phyloP scores from a whole-genome alignment of 805 yeast species.

The Kodamaea fukazawae region DNA sequence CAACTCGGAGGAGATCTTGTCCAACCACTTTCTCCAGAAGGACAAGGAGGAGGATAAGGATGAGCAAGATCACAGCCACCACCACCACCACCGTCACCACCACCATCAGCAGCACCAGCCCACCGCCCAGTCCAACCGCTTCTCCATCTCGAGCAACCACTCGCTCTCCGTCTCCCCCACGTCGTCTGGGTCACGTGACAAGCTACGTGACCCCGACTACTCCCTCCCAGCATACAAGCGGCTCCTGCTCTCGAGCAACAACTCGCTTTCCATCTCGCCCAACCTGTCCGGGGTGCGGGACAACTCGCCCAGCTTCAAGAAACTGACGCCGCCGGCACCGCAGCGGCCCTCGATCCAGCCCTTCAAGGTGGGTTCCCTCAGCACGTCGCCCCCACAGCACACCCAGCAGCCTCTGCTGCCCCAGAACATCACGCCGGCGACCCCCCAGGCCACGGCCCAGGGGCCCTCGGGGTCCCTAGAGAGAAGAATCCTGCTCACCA shows the following conservation, averaged over 20 bases:
- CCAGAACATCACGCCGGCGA: slow-evolving; percentile 6
- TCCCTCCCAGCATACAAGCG: slow-evolving; percentile 11
- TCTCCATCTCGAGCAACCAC: slow-evolving; percentile 5
- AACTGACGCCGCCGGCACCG: slow-evolving; percentile 15
- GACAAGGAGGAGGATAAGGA: slow-evolving; percentile 18
- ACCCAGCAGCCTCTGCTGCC: slow-evolving; percentile 3
- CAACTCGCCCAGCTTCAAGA: slow-evolving; percentile 7
- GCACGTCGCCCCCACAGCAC: slow-evolving; percentile 36
- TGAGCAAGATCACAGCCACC: too few relatives aligned
- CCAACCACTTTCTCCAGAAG: slow-evolving; percentile 52
- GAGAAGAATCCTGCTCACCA: slow-evolving; percentile 41
- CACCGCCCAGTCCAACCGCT: neutral
- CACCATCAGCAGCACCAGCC: slow-evolving; percentile 3
- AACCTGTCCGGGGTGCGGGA: slow-evolving; percentile 15
- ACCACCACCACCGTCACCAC: slow-evolving; percentile 5
- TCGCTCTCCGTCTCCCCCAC: slow-evolving; percentile 9
- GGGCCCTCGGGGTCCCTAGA: slow-evolving; percentile 25
- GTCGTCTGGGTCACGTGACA: neutral
- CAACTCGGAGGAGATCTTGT: slow-evolving; percentile 32
- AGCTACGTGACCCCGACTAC: neutral
- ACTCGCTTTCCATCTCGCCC: slow-evolving; percentile 27
- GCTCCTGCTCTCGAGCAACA: slow-evolving; percentile 12
- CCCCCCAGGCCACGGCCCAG: slow-evolving; percentile 1
- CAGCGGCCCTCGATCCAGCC: slow-evolving; percentile 48
- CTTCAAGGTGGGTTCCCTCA: slow-evolving; percentile 61